phyloP scores from a whole-genome alignment of 2,329 filamentous ascomycete species.

The Hymenoscyphus scutula region DNA sequence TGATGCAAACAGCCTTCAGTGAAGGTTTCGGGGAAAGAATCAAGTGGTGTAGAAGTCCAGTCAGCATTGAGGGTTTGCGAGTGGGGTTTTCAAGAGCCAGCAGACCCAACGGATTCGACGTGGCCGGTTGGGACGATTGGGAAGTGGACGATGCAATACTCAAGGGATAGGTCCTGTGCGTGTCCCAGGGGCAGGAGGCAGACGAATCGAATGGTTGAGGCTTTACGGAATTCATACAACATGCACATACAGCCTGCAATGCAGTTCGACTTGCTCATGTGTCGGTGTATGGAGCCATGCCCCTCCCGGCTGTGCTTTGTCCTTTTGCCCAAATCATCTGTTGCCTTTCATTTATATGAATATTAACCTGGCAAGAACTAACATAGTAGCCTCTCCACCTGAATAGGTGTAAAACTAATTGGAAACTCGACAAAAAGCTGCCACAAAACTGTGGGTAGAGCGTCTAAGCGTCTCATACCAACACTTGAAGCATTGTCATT shows the following conservation, averaged over 20 bases:
- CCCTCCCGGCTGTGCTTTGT: conserved; percentile 4
- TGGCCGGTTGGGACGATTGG: conserved; percentile 43
- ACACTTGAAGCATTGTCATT: neutral
- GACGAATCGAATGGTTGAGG: conserved; percentile 11
- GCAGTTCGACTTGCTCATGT: conserved; percentile 4
- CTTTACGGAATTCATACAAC: conserved; percentile 13
- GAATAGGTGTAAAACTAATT: neutral
- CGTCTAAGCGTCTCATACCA: neutral
- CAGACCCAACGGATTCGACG: conserved; percentile 50
- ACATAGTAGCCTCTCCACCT: neutral
- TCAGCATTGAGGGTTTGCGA: conserved; percentile 31
- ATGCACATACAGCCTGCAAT: conserved; percentile 16
- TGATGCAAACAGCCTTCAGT: conserved; percentile 32
- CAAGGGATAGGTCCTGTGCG: conserved; percentile 21
- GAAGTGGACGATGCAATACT: conserved; percentile 29
- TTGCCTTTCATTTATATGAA: neutral
- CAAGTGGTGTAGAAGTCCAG: conserved; percentile 36
- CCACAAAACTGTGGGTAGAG: neutral
- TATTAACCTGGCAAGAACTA: neutral
- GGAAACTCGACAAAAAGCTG: neutral
- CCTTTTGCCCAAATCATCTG: neutral
- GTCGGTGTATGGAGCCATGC: conserved; percentile 9
- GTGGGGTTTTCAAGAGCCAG: conserved; percentile 34
- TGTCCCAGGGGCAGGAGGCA: conserved; percentile 6
- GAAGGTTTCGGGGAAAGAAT: conserved; percentile 29